Conservation (phyloP, 345 rosid genomes). For the Rhodamnia argentea region DNA sequence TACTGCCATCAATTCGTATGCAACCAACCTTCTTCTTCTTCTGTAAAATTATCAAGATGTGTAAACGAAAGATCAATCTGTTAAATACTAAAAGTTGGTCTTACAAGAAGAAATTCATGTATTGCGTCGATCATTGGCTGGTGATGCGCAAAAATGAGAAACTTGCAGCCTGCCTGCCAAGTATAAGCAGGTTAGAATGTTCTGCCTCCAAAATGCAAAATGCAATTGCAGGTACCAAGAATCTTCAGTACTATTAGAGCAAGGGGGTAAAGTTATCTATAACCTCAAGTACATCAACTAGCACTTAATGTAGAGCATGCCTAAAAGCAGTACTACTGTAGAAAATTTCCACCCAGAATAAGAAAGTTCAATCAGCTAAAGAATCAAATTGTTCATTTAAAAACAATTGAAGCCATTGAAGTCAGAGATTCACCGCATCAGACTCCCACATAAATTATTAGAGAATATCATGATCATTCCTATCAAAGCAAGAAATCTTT, state of each 20-base stretch:
- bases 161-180: constrained; percentile 89
- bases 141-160: constrained; percentile 90
- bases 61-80: not conserved
- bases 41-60: constrained; percentile 31
- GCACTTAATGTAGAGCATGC: not conserved
- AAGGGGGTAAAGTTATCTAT: not conserved
- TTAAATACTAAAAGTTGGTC: constrained; percentile 8
- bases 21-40: constrained; percentile 89
- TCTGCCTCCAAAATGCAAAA: not conserved
- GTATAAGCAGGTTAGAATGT: not conserved
- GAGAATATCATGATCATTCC: not conserved
- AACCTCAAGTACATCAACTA: not conserved
- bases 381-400: not conserved
- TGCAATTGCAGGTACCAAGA: not conserved
- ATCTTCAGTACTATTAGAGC: not conserved
- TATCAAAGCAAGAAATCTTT: not conserved
- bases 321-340: not conserved
- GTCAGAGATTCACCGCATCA: not conserved
- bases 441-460: not conserved
- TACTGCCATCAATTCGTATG: constrained; percentile 86
- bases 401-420: not conserved
- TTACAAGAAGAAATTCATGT: constrained; percentile 71
- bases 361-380: not conserved
- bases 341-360: not conserved
- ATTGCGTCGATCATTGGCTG: constrained; percentile 75